Base-by-base conservation (phyloP, 495 filamentous ascomycete species). In the Elasticomyces elasticus region DNA sequence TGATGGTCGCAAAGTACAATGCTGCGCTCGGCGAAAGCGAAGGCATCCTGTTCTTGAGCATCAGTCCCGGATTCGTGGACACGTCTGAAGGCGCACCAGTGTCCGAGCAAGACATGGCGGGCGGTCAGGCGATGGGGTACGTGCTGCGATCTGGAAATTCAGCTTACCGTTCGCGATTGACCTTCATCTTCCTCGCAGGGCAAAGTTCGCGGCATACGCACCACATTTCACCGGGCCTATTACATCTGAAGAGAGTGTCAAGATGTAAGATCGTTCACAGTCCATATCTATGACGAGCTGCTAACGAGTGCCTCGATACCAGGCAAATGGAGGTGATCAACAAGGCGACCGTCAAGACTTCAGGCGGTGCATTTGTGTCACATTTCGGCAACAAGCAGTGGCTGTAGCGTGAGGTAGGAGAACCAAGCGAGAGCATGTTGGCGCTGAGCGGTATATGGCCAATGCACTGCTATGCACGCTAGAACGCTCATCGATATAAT, bases 161-260 rank as follows among this genome's bases (percentile, higher is more conserved):
- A 15, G 15, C 30, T 15, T 7, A 33, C 30, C 7, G 30, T 33
- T 12, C 35, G 19, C 35, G 4, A 13, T 17, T 40, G 35, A 40
- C 35, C 19, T 5, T 40, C 35, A n/a, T 13, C 12, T 5, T 17
- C 12, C 19, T 12, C 12, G 35, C 19, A 40, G 35, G 13, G 4
- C 30, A 11, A 25, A 30, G 33, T 66, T 66, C 33, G 20, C 40
- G 49, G 50, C 50, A 23, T 60, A 58, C 38, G 58, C 56, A 20
- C 63, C 63, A 20, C 24, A 50, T 19, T 63, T 66, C 37, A 58
- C 28, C 12, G 63, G 63, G 2, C 58, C 61, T 31, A 66, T 66
- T 37, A 45, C 19, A 22, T 25, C 58, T n/a, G 40, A 59, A 28
- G 43, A 56, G 46, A 57, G 52, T 33, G 61, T 66, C 28, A 26